Base-by-base conservation (phyloP, 2,329 filamentous ascomycete species). In the Fusarium hainanense region DNA sequence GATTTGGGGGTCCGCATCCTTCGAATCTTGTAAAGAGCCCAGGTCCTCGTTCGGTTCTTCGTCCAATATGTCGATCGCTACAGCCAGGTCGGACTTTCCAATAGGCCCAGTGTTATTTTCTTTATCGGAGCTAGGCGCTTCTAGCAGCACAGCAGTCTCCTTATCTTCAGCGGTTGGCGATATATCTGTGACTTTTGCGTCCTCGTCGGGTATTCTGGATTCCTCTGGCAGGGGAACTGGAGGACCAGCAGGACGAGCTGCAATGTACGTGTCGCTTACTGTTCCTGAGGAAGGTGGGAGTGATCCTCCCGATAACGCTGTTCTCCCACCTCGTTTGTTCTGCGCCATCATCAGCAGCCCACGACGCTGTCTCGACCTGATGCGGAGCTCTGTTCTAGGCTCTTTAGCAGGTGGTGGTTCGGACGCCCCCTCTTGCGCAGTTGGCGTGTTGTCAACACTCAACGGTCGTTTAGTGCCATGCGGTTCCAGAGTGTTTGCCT, bases 301-400 rank as follows among this genome's bases (percentile, higher is more conserved):
- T 28, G 20, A 42, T 21, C 51, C 56, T 52, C 13, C 48, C 21
- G 23, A 23, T n/a, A 42, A 56, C 23, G 10, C 25, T 44, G 20
- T 11, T 13, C 52, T 42, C 7, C 54, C 52, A 11, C 41, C 23
- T 41, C 65, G 49, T 27, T 73, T 68, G 55, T 74, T 79, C 54
- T 84, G 81, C 2, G 82, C 78, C 7, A 85, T 54, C 76, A 87
- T 79, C 44, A 87, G 70, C 10, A 88, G 71, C 3, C 85, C 85
- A 54, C 84, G 80, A 62, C 82, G 84, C 62, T 82, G 82, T 59
- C 82, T 79, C 20, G 83, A 77, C 63, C 79, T 83, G 54, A 87
- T 84, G 10, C 82, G 81, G 37, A 87, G 75, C 64, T 84, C 82
- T 20, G 83, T 83, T 49, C 80, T 81, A 11, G 76, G 79, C 58